Evolutionary conservation across 805 yeast species (phyloP).

Genomic region (Priceomyces melissophilus): DNA sequence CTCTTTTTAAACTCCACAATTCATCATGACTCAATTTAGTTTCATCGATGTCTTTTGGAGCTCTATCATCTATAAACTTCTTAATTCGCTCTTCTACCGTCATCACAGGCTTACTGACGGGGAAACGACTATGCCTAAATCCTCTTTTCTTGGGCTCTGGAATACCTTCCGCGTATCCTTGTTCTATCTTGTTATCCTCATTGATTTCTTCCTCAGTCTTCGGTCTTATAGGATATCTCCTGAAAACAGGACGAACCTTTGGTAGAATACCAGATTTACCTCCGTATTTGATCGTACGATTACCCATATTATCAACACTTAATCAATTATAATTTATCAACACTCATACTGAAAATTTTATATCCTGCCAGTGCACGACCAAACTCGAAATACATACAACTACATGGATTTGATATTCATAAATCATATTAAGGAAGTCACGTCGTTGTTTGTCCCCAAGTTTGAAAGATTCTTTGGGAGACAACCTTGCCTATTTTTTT

Average conservation of each 20-base stretch:
- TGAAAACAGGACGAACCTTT: constrained; percentile 68
- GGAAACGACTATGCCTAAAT: constrained; percentile 46
- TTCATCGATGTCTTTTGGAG: constrained; percentile 29
- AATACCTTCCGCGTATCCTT: constrained; percentile 69
- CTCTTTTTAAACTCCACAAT: constrained; percentile 47
- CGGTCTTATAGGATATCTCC: constrained; percentile 55
- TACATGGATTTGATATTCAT: too few species aligned
- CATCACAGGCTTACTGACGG: constrained; percentile 48
- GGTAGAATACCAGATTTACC: constrained; percentile 85
- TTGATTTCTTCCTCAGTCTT: constrained; percentile 40
- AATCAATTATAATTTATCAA: too few species aligned
- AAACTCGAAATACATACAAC: too few species aligned
- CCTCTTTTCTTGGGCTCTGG: constrained; percentile 61
- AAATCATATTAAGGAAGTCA: too few species aligned
- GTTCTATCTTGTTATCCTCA: constrained; percentile 43
- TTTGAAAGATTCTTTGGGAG: constrained; percentile 50
- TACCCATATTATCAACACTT: constrained; percentile 46
- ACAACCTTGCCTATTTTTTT: constrained; percentile 50
- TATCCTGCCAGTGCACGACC: neutral
- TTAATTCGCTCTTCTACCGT: constrained; percentile 60
- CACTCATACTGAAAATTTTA: too few species aligned
- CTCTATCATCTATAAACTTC: constrained; percentile 48
- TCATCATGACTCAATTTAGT: constrained; percentile 29
- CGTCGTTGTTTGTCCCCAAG: constrained; percentile 54
- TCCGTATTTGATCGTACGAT: constrained; percentile 48